These are phyloP conservation scores for Eucalyptus leucophloia DNA, from an alignment of 345 rosid genomes.

Conservation along the genomic window DNA sequence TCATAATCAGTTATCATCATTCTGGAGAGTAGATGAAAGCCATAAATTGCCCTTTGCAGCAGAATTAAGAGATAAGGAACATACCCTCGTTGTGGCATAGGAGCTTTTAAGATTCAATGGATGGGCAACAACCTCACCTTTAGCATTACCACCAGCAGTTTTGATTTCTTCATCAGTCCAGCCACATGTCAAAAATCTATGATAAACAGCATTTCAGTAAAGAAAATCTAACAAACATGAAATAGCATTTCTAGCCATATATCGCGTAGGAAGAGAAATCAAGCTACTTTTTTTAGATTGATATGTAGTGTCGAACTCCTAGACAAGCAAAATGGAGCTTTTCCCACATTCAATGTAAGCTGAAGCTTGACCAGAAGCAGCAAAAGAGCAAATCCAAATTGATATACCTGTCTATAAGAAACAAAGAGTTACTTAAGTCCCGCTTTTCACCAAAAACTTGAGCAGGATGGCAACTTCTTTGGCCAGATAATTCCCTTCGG, in stretches of 20 bases:
- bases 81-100: slow-evolving; percentile 50
- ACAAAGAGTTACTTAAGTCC: slow-evolving; percentile 11
- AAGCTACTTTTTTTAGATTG: neutral
- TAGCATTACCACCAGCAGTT: slow-evolving; percentile 41
- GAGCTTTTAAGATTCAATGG: slow-evolving; percentile 63
- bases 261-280: neutral
- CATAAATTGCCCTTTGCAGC: neutral
- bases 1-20: neutral
- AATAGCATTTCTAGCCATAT: neutral
- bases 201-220: neutral
- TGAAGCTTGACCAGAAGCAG: neutral
- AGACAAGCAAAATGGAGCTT: neutral
- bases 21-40: neutral
- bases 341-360: neutral
- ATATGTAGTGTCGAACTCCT: neutral
- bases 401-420: slow-evolving; percentile 26
- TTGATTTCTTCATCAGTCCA: slow-evolving; percentile 56
- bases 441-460: slow-evolving; percentile 34
- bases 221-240: neutral
- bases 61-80: neutral
- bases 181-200: slow-evolving; percentile 23
- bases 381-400: neutral
- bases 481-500: slow-evolving; percentile 65
- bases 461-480: slow-evolving; percentile 50
- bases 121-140: slow-evolving; percentile 29